Conservation (phyloP, 2,329 filamentous ascomycete genomes). For the Diplodia intermedia region DNA sequence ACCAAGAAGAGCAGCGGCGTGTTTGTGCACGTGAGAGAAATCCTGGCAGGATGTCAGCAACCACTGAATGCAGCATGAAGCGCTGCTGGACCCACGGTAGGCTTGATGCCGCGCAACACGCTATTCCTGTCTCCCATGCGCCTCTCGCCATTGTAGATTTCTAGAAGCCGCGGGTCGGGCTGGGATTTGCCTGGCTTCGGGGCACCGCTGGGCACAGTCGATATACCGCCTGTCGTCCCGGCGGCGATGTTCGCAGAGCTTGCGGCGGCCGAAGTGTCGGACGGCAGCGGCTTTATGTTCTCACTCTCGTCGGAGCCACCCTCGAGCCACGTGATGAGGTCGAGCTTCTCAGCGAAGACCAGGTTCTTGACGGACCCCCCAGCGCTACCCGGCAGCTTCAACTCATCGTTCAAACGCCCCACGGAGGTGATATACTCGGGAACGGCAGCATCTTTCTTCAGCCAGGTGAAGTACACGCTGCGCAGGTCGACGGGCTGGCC, state of each 20-base stretch:
- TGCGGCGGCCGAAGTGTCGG: slow-evolving; percentile 57
- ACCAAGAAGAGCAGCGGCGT: slow-evolving; percentile 77
- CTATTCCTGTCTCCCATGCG: slow-evolving; percentile 93
- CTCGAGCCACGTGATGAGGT: slow-evolving; percentile 91
- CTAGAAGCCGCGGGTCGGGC: slow-evolving; percentile 79
- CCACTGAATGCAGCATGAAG: slow-evolving; percentile 8
- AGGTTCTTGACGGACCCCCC: slow-evolving; percentile 81
- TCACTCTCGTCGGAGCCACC: slow-evolving; percentile 83
- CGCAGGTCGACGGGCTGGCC: slow-evolving; percentile 80
- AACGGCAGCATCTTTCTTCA: slow-evolving; percentile 87
- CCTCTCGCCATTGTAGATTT: slow-evolving; percentile 91
- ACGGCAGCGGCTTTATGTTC: slow-evolving; percentile 84
- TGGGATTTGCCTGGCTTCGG: slow-evolving; percentile 59
- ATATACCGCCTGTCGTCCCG: slow-evolving; percentile 55
- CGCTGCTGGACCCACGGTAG: slow-evolving; percentile 67
- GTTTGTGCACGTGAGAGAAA: slow-evolving; percentile 91
- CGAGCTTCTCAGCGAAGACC: slow-evolving; percentile 87
- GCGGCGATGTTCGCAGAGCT: slow-evolving; percentile 60
- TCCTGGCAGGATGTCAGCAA: slow-evolving; percentile 64
- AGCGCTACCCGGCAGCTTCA: slow-evolving; percentile 61
- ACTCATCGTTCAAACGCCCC: slow-evolving; percentile 78
- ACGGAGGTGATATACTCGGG: slow-evolving; percentile 90
- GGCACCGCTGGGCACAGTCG: slow-evolving; percentile 46
- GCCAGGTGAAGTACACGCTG: slow-evolving; percentile 95
- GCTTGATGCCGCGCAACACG: slow-evolving; percentile 83